Evolutionary conservation across 2,329 filamentous ascomycete species (phyloP), one percentile per base, ranked within the genome.

Genomic region (Pseudovirgaria hyperparasitica): DNA sequence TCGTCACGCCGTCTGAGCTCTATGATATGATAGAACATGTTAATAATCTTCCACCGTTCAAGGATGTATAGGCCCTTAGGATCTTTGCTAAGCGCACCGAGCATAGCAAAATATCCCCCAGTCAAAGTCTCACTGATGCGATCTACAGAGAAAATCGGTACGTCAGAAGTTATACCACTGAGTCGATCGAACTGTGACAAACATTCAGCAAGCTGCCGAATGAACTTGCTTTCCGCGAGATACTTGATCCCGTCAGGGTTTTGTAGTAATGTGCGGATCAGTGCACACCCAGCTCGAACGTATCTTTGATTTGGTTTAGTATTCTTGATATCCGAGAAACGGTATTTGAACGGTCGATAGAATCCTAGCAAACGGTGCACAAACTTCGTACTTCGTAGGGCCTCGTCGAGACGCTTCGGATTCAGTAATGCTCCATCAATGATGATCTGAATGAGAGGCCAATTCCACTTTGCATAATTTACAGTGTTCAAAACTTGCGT

Each of bases 21-120:
- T 31, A 94, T 71, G 34, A 98, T 93, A 54, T 96, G 90, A 50
- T 98, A 98, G 66, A 96, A 92, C 84, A 98, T 98, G 54, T 96
- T 96, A 58, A 94, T 86, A 67, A 98, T 92, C 42, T 85, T 82
- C 87, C 90, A 96, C 42, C 84, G 68, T 50, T 96, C 87, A 46
- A 98, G 71, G 58, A 98, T 87, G 34, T 79, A 74, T 14, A 96
- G 65, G 1, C 90, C 90, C 41, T 78, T 82, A 0, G 70, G 60
- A 43, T 93, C 84, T 28, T 77, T 77, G 41, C 80, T 96, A 31
- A 98, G 58, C 8, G 82, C 76, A 6, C 90, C 92, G 2, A 98
- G 61, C 63, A 98, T 82, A 9, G 85, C 73, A 51, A 98, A 93
- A 52, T 98, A 98, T 8, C 92, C 92, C 10, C 81, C 77, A 35